A percentile compares a stretch with the other conserved stretches of the same genome.
phyloP scores from a whole-genome alignment of 1,284 basidiomycete species.

The Apiotrichum sp. region DNA sequence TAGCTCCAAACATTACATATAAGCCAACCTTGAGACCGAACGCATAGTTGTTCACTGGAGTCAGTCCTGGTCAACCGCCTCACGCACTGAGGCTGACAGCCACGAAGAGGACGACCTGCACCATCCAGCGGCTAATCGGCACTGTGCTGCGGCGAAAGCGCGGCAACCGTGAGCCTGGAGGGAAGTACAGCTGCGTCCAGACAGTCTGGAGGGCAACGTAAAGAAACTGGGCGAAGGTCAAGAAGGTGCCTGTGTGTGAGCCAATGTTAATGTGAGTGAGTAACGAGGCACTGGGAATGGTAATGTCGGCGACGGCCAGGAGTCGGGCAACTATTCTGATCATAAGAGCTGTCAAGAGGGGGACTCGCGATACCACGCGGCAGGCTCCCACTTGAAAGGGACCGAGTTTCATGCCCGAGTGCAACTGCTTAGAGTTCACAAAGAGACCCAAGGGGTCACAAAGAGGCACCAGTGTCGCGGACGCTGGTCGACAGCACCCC shows the following conservation, averaged over 20 bases:
- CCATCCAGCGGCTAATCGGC: conserved; percentile 66
- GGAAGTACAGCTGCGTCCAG: conserved; percentile 32
- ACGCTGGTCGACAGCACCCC: no score
- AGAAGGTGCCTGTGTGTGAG: conserved; percentile 65
- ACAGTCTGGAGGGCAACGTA: conserved; percentile 57
- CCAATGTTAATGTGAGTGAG: background rate
- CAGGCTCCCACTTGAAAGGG: no score
- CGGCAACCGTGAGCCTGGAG: conserved; percentile 12
- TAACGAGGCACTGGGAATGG: no score
- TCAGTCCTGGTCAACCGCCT: background rate
- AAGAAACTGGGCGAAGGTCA: conserved; percentile 79
- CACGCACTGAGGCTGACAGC: conserved; percentile 55
- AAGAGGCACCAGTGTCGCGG: no score
- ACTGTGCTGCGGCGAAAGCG: conserved; percentile 54
- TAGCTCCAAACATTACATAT: no score
- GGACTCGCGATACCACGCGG: no score
- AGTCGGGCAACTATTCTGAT: no score
- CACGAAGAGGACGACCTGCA: conserved; percentile 79
- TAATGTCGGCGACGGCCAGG: no score
- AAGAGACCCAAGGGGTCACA: no score
- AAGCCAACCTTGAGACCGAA: conserved; percentile 59
- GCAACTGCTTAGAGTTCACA: no score
- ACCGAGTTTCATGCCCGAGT: no score
- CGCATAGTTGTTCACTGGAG: conserved; percentile 73
- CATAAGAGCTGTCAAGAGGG: no score